Evolutionary conservation across 306 rosid species (phyloP), one percentile per base, ranked within the genome.

Genomic region (Casuarina cunninghamiana): DNA sequence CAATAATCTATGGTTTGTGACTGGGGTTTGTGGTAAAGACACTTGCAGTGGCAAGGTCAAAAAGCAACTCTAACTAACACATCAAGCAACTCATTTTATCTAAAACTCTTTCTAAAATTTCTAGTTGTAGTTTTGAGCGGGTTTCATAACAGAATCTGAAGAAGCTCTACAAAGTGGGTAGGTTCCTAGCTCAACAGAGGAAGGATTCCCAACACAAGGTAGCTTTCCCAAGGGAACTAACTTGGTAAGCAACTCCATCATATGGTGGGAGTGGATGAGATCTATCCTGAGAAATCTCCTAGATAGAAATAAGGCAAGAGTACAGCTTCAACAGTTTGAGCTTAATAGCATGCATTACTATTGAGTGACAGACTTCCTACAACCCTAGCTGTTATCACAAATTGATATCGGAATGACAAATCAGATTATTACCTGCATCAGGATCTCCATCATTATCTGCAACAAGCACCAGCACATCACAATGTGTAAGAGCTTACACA

Each of bases 391-490:
- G 60, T 77, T 21, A 45, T 11, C 75, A 32, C 42, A 72, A 72
- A 76, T 72, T 11, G 53, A 26, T 48, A 63, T 3, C 45, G 62
- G 38, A 69, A 71, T 21, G 80, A 58, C 54, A 81, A 69, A 68
- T 51, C 45, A 55, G 54, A 69, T 75, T 44, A 78, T 88, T 79
- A 94, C 98, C 98, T 88, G 83, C 95, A 82, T 94, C 98, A 57
- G 92, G 92, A 82, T 92, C 93, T 77, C 75, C 77, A 86, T 77
- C 84, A 41, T 72, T 82, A 81, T 82, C 98, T 94, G 89, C 83
- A 88, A 54, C 79, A 78, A 66, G 80, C 75, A 26, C 35, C 71
- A 84, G 41, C 74, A 68, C 72, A 85, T 76, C 53, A 80, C 72
- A 68, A 69, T 21, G 74, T 19, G 83, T 88, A 67, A 94, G 87